A percentile compares a stretch with the other conserved stretches of the same genome.
Evolutionary conservation across 1,139 yeast genomes (phyloP).

Genomic region (Lodderomyces jiufengensis): DNA sequence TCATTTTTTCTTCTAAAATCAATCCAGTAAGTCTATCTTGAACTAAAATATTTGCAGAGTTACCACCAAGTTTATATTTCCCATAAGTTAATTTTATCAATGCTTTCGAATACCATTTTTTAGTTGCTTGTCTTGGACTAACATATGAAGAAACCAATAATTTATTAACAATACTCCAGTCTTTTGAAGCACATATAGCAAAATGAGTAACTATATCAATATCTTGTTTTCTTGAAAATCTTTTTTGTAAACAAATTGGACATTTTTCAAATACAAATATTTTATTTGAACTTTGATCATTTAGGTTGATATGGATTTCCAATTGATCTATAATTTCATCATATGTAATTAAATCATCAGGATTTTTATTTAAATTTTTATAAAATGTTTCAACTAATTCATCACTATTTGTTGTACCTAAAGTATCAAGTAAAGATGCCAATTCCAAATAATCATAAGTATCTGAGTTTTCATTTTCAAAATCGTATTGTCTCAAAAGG

Average conservation of each 20-base stretch:
- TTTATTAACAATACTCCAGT: constrained; percentile 69
- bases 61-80: constrained; percentile 79
- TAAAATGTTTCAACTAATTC: constrained; percentile 46
- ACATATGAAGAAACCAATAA: constrained; percentile 68
- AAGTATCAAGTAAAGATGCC: constrained; percentile 54
- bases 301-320: constrained; percentile 27
- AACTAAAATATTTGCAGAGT: constrained; percentile 89
- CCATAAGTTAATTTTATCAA: constrained; percentile 86
- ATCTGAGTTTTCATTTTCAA: constrained; percentile 28
- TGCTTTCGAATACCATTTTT: constrained; percentile 84
- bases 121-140: constrained; percentile 77
- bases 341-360: constrained; percentile 51
- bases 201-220: constrained; percentile 78
- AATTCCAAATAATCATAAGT: constrained; percentile 53
- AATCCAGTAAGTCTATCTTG: constrained; percentile 89
- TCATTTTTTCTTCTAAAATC: constrained; percentile 88
- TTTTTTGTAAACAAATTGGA: constrained; percentile 70
- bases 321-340: constrained; percentile 61
- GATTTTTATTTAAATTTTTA: constrained; percentile 35
- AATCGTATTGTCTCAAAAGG: constrained; percentile 50
- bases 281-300: constrained; percentile 23
- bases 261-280: constrained; percentile 63
- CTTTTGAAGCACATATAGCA: constrained; percentile 80
- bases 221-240: constrained; percentile 54
- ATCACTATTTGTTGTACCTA: constrained; percentile 58